A percentile compares a stretch with the other conserved stretches of the same genome.
Evolutionary conservation across 192 early-diverging fungal genomes (phyloP).

Genomic region (Kappamyces sp.): DNA sequence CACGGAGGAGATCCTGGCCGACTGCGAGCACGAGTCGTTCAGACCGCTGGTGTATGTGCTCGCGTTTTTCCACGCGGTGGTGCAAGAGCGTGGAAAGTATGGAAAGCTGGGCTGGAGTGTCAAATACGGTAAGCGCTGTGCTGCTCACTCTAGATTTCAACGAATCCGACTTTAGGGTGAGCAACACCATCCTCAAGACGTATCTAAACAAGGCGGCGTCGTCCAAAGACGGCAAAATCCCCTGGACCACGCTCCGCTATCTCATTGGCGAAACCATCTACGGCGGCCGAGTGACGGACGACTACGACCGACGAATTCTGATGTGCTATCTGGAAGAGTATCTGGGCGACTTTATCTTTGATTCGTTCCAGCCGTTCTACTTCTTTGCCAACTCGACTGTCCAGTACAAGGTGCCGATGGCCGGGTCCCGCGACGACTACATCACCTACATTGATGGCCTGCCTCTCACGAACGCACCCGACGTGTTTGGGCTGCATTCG

Average conservation of each 20-base stretch:
- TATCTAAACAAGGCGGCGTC: slow-evolving; percentile 54
- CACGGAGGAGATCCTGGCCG: slow-evolving; percentile 47
- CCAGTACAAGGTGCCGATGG: slow-evolving; percentile 46
- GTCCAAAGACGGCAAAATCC: slow-evolving; percentile 49
- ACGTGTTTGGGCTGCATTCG: slow-evolving; percentile 59
- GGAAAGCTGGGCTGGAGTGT: slow-evolving; percentile 63
- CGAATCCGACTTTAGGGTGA: slow-evolving; percentile 56
- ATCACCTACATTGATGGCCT: slow-evolving; percentile 51
- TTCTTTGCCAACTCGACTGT: slow-evolving; percentile 47
- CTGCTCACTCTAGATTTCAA: slow-evolving; percentile 41
- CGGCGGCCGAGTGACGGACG: slow-evolving; percentile 59
- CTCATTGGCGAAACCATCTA: slow-evolving; percentile 61
- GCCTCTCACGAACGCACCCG: slow-evolving; percentile 55
- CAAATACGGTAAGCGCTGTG: slow-evolving; percentile 29
- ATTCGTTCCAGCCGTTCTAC: slow-evolving; percentile 56
- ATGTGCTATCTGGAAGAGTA: slow-evolving; percentile 62
- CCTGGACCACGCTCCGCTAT: slow-evolving; percentile 59
- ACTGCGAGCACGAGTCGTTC: slow-evolving; percentile 50
- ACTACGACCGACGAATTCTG: slow-evolving; percentile 54
- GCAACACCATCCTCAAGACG: slow-evolving; percentile 46
- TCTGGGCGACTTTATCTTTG: slow-evolving; percentile 58
- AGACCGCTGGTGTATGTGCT: slow-evolving; percentile 51
- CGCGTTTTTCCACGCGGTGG: slow-evolving; percentile 59
- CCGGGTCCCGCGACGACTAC: slow-evolving; percentile 47
- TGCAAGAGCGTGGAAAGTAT: slow-evolving; percentile 59